A percentile compares a stretch with the other conserved stretches of the same genome.
Conservation (phyloP, 164 flowering plant genomes). For the Warburgia ugandensis region DNA sequence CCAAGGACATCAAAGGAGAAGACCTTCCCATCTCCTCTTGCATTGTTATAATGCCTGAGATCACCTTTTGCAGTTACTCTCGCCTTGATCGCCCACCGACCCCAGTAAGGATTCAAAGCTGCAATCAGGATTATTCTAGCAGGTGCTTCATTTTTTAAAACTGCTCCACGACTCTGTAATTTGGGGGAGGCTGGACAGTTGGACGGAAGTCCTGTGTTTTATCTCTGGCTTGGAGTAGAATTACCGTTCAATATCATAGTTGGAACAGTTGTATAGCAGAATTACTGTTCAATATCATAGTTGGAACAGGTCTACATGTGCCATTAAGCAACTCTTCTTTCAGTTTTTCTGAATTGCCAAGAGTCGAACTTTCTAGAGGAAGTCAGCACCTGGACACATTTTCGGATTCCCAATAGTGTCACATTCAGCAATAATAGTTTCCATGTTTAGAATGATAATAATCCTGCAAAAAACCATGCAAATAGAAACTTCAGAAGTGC, state of each 20-base stretch:
- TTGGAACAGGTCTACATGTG: not conserved
- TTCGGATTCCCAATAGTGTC: conserved; percentile 79
- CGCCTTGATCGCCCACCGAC: conserved; percentile 98
- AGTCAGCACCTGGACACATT: conserved; percentile 26
- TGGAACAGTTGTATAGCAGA: conserved; percentile 2
- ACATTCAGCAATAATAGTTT: conserved; percentile 67
- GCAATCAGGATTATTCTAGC: conserved; percentile 84
- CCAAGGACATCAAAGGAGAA: conserved; percentile 98
- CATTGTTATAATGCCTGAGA: conserved; percentile 89
- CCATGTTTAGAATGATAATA: conserved; percentile 83
- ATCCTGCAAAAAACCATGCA: conserved; percentile 43
- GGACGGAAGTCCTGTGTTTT: conserved; percentile 43
- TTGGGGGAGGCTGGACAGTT: conserved; percentile 86
- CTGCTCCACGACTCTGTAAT: conserved; percentile 68
- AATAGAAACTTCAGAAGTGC: not conserved
- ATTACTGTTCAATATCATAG: not conserved
- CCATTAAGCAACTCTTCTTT: not conserved
- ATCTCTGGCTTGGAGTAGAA: conserved; percentile 19
- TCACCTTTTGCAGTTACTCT: conserved; percentile 97
- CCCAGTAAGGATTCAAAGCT: conserved; percentile 95
- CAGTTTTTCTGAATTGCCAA: conserved; percentile 13
- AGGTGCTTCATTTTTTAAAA: conserved; percentile 91
- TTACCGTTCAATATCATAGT: not conserved
- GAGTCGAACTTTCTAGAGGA: conserved; percentile 24
- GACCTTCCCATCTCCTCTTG: conserved; percentile 96